Conservation (phyloP, 73 alveolate genomes). For the Urostyla sp. region DNA sequence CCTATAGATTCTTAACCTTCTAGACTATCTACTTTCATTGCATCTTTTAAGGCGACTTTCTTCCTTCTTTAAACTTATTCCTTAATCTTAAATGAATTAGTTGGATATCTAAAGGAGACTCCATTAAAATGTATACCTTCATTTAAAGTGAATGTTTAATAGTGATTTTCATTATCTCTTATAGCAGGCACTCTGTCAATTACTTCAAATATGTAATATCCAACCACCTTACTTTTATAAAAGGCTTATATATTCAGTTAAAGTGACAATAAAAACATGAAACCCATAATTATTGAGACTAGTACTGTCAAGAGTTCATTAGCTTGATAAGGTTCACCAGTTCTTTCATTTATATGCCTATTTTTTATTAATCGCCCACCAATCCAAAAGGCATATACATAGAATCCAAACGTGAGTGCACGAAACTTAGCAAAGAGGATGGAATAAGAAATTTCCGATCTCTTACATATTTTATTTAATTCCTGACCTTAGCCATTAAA, state of each 20-base stretch:
- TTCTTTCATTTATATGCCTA: neutral
- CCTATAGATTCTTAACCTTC: no score
- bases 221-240: conserved; percentile 62
- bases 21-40: no score
- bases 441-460: no score
- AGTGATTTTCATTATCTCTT: neutral
- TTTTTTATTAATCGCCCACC: no score
- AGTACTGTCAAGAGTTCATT: conserved; percentile 13
- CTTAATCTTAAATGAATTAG: neutral
- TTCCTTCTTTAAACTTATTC: no score
- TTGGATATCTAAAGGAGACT: conserved; percentile 28
- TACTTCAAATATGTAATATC: conserved; percentile 9
- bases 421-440: no score
- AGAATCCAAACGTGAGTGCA: neutral
- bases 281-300: conserved; percentile 35
- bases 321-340: conserved; percentile 1
- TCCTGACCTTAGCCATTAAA: no score
- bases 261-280: conserved; percentile 3
- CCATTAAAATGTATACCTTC: neutral
- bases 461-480: no score
- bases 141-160: neutral
- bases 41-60: no score
- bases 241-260: conserved; percentile 72
- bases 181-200: conserved; percentile 54
- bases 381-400: conserved; percentile 2